These are phyloP conservation scores for Sporothrix brasiliensis DNA, from an alignment of 2,329 filamentous ascomycete species.

Conservation along the genomic window DNA sequence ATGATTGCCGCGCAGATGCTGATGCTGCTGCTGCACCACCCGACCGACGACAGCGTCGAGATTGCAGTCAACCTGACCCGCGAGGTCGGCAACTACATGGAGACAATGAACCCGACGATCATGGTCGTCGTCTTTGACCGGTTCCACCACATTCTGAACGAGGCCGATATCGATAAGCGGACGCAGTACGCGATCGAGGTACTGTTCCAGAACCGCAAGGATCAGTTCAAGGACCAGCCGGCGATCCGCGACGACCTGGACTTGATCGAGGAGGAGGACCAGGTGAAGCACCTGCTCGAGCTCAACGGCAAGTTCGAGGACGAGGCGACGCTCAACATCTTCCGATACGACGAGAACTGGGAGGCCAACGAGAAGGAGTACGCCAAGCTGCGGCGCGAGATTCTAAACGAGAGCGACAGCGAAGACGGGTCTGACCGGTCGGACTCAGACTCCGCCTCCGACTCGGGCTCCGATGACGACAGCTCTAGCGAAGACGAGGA, in stretches of 20 bases:
- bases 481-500: constrained; percentile 61
- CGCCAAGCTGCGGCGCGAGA: constrained; percentile 86
- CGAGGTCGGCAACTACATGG: constrained; percentile 90
- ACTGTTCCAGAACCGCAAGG: constrained; percentile 92
- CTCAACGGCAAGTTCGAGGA: constrained; percentile 83
- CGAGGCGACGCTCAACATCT: constrained; percentile 88
- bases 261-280: constrained; percentile 94
- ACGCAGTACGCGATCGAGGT: constrained; percentile 99
- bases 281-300: constrained; percentile 86
- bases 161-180: constrained; percentile 94
- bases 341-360: constrained; percentile 90
- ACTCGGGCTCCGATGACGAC: constrained; percentile 59
- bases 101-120: constrained; percentile 91
- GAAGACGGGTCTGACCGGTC: constrained; percentile 65
- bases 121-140: constrained; percentile 91
- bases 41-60: constrained; percentile 95
- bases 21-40: constrained; percentile 88
- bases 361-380: constrained; percentile 91
- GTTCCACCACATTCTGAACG: constrained; percentile 91
- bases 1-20: constrained; percentile 91
- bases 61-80: constrained; percentile 92
- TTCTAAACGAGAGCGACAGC: constrained; percentile 86
- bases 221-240: constrained; percentile 93
- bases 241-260: constrained; percentile 91
- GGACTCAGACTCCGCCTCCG: constrained; percentile 50